Evolutionary conservation across 768 basidiomycete species (phyloP), one percentile per base, ranked within the genome.

Genomic region (Phaeolepiota aurea): DNA sequence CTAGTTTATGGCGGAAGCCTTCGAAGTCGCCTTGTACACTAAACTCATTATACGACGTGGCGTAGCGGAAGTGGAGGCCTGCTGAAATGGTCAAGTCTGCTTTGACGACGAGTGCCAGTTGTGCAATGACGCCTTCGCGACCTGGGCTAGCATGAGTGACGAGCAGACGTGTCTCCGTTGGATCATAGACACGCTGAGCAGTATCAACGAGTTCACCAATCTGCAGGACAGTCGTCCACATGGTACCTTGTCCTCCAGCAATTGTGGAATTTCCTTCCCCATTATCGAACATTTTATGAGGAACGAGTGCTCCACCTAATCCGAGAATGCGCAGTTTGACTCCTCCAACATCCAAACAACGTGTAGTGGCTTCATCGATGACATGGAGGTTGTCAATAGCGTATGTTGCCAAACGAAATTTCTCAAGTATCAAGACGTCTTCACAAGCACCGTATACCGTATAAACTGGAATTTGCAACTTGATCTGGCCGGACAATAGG

Each of bases 151-250:
- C 85, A 54, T 98, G 94, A 0, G 89, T 87, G 52, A 99, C 71
- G 46, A 99, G 79, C 13, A 99, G 68, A 52, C 96, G 87, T 38
- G 94, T 98, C 64, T 99, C 96, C 15, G 87, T 76, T 19, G 77
- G 77, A 59, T 99, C 96, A 56, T 78, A 92, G 38, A 93, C 90
- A 47, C 91, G 78, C 57, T 94, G 89, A 0, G 96, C 90, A 2
- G 93, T 98, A 61, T 98, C 96, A 35, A 98, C 86, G 38, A 99
- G 84, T 60, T 99, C 94, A 44, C 96, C 96, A 30, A 99, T 87
- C 60, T 99, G 96, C 18, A 99, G 75, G 3, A 90, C 87, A 0
- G 94, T 98, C 0, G 90, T 88, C 96, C 96, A 99, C 83, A 98
- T 94, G 14, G 93, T 98, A 20, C 96, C 96, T 54, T 90, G 86